A percentile compares a stretch with the other conserved stretches of the same genome.
Conservation (phyloP, 2,329 filamentous ascomycete species). For the Xylaria sp. region DNA sequence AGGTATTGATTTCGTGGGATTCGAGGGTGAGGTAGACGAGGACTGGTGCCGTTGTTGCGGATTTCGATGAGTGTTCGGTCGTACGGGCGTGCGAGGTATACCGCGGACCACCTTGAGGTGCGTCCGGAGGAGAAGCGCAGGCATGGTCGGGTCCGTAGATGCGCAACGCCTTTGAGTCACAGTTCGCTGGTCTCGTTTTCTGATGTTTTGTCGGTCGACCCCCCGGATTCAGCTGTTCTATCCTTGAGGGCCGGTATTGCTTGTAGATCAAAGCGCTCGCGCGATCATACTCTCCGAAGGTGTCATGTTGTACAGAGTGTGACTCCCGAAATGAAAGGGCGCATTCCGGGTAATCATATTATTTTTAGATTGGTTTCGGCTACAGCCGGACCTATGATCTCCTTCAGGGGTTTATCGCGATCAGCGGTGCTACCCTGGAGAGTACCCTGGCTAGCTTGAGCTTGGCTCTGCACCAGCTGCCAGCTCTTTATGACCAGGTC, state of each 20-base stretch:
- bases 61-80: slow-evolving; percentile 29
- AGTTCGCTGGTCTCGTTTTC: slow-evolving; percentile 1
- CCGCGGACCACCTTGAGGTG: slow-evolving; percentile 27
- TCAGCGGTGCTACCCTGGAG: slow-evolving; percentile 8
- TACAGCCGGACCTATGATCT: slow-evolving; percentile 17
- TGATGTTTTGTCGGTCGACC: background rate
- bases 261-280: background rate
- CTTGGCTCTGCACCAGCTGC: background rate
- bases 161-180: background rate
- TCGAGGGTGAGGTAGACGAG: slow-evolving; percentile 11
- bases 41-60: slow-evolving; percentile 42
- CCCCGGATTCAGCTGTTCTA: background rate
- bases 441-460: background rate
- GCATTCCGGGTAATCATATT: slow-evolving; percentile 15
- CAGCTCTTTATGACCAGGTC: no score
- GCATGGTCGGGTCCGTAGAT: slow-evolving; percentile 18
- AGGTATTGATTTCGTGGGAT: background rate
- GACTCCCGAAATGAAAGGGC: background rate
- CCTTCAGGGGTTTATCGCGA: slow-evolving; percentile 5
- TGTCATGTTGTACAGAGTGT: slow-evolving; percentile 5
- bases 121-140: slow-evolving; percentile 38
- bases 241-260: background rate
- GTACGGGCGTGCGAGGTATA: slow-evolving; percentile 30
- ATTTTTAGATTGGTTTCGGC: slow-evolving; percentile 23
- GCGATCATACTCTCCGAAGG: background rate